Percentiles rank a stretch among this genome's conserved stretches.
phyloP scores from a whole-genome alignment of 768 basidiomycete genomes.

The Kwoniella botswanensis region DNA sequence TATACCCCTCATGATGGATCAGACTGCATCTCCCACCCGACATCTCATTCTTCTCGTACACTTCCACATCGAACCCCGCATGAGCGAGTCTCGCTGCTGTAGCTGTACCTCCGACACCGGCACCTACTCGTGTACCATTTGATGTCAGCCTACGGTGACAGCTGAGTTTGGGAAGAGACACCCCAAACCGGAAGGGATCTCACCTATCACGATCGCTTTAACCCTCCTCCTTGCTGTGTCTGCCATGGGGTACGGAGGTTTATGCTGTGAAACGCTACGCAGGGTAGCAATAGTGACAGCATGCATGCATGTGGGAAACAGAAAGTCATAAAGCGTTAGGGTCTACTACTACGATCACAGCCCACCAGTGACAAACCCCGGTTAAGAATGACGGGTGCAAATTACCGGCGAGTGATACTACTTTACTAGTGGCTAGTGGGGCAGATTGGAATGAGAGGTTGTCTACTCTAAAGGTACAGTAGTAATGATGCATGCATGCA shows the following conservation, averaged over 20 bases:
- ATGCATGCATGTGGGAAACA: no score
- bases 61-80: slow-evolving; percentile 59
- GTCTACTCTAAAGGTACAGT: no score
- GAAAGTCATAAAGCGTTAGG: no score
- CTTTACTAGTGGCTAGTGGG: no score
- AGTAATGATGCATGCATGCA: no score
- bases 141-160: not conserved
- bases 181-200: not conserved
- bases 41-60: slow-evolving; percentile 61
- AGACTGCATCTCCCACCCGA: slow-evolving; percentile 61
- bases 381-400: no score
- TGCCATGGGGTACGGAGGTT: not conserved
- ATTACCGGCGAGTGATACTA: no score
- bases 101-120: slow-evolving; percentile 59
- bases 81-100: slow-evolving; percentile 60
- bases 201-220: slow-evolving; percentile 17
- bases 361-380: no score
- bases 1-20: slow-evolving; percentile 58
- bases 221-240: not conserved
- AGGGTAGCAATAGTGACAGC: no score
- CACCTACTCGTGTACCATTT: slow-evolving; percentile 39
- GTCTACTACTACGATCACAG: no score
- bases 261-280: no score
- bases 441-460: no score
- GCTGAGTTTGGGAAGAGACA: not conserved